Evolutionary conservation across 2,329 filamentous ascomycete species (phyloP).

Genomic region (Zymoseptoria tritici): DNA sequence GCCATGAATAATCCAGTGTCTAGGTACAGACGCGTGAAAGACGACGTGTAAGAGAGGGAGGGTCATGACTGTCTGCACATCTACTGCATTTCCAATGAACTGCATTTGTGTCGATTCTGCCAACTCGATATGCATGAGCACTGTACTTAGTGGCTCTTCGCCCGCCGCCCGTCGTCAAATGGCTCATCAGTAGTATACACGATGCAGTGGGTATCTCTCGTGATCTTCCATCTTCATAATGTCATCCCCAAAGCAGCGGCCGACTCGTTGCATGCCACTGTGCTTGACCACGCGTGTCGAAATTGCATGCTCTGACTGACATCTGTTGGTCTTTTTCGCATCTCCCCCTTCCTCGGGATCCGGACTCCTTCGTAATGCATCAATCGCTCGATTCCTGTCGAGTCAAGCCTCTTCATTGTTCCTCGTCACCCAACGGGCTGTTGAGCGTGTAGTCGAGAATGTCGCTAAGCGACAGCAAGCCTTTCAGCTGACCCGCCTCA

Average conservation of each 20-base stretch:
- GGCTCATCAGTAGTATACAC: background rate
- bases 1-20: too few relatives aligned
- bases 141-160: background rate
- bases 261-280: background rate
- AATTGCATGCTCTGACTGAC: background rate
- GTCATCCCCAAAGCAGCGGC: background rate
- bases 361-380: background rate
- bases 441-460: conserved; percentile 86
- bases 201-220: background rate
- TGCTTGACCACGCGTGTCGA: background rate
- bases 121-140: background rate
- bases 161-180: background rate
- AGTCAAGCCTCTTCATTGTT: background rate
- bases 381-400: background rate
- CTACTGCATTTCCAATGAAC: background rate
- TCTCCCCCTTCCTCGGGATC: background rate
- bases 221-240: background rate
- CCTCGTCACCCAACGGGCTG: conserved; percentile 26
- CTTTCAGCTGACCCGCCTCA: conserved; percentile 75
- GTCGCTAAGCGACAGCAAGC: conserved; percentile 88
- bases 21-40: too few relatives aligned
- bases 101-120: background rate
- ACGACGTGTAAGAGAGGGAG: too few relatives aligned
- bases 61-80: too few relatives aligned
- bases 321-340: background rate